phyloP scores from a whole-genome alignment of 1,284 basidiomycete species.

The Melampsora americana region DNA sequence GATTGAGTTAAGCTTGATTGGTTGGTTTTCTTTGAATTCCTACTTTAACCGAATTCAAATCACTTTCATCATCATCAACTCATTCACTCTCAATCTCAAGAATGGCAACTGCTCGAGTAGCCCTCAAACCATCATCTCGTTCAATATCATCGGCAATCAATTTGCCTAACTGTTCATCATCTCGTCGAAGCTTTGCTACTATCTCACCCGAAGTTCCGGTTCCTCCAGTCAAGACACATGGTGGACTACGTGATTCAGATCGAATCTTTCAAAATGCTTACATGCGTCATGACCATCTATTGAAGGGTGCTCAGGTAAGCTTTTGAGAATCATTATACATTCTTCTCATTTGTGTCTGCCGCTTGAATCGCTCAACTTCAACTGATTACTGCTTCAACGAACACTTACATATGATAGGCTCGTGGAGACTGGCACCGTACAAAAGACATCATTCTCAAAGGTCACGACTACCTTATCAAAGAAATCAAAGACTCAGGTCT shows the following conservation, averaged over 20 bases:
- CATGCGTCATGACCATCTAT: slow-evolving; percentile 75
- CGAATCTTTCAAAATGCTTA: slow-evolving; percentile 65
- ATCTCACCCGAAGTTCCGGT: slow-evolving; percentile 41
- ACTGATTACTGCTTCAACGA: background rate
- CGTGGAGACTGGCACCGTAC: slow-evolving; percentile 98
- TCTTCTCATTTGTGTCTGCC: background rate
- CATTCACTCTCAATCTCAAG: too few relatives aligned
- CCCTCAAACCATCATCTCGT: slow-evolving; percentile 44
- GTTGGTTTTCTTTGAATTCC: too few relatives aligned
- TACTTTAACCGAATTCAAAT: too few relatives aligned
- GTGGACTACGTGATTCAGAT: slow-evolving; percentile 88
- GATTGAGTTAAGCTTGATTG: too few relatives aligned
- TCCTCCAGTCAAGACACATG: slow-evolving; percentile 15
- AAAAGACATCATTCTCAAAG: slow-evolving; percentile 90
- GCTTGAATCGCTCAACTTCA: background rate
- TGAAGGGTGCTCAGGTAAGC: slow-evolving; percentile 78
- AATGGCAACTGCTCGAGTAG: slow-evolving; percentile 47
- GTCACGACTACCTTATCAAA: slow-evolving; percentile 96
- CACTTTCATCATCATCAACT: too few relatives aligned
- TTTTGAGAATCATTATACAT: too few relatives aligned
- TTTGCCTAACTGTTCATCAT: background rate
- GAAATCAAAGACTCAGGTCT: slow-evolving; percentile 93
- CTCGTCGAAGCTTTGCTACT: slow-evolving; percentile 41
- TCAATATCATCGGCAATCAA: slow-evolving; percentile 19
- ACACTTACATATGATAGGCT: slow-evolving; percentile 58